phyloP scores from a whole-genome alignment of 2,329 filamentous ascomycete species.

The Hypomyces perniciosus region DNA sequence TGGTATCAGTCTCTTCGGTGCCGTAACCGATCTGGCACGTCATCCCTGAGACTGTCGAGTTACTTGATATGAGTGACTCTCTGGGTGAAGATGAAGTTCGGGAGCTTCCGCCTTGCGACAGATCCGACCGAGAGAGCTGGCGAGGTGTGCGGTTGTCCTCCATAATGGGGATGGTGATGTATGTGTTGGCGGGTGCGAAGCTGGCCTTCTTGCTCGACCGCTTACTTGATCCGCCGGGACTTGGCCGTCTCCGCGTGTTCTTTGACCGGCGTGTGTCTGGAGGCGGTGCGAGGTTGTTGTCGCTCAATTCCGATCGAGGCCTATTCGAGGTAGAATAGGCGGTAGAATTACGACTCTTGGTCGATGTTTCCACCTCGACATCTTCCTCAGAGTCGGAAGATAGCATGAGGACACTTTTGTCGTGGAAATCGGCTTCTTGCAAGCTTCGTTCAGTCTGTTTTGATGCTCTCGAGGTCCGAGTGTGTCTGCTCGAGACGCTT shows the following conservation, averaged over 20 bases:
- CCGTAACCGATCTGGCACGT: conserved; percentile 28
- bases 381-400: conserved; percentile 54
- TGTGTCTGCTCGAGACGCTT: conserved; percentile 51
- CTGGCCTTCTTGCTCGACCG: conserved; percentile 35
- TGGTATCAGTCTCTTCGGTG: conserved; percentile 35
- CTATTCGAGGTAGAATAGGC: conserved; percentile 21
- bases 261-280: conserved; percentile 4
- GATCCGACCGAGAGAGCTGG: conserved; percentile 7
- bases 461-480: conserved; percentile 48
- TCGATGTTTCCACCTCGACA: conserved; percentile 16
- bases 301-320: conserved; percentile 18
- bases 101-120: conserved; percentile 15
- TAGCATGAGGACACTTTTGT: conserved; percentile 50
- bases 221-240: conserved; percentile 13
- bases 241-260: conserved; percentile 19
- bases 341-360: conserved; percentile 19
- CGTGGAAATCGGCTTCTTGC: conserved; percentile 45
- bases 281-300: background rate
- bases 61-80: conserved; percentile 33
- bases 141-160: conserved; percentile 19
- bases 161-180: conserved; percentile 34
- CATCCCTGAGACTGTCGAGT: conserved; percentile 30
- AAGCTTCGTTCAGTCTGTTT: conserved; percentile 42
- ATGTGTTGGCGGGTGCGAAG: conserved; percentile 35
- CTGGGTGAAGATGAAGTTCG: conserved; percentile 20